Conservation (phyloP, 257 asterid genomes). For the Datura wrightii region DNA sequence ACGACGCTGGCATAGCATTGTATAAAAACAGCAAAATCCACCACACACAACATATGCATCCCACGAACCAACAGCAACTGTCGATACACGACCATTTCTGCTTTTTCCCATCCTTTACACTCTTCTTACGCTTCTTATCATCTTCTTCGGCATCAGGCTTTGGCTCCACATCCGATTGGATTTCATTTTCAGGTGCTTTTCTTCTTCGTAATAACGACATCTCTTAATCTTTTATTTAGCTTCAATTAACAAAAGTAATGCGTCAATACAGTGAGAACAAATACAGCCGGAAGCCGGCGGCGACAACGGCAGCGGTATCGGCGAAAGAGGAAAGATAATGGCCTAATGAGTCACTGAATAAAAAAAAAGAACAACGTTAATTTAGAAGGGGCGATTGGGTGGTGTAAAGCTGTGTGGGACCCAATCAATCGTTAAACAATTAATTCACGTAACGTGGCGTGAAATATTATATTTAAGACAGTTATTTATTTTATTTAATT, state of each 20-base stretch:
- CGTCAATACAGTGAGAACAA: background rate
- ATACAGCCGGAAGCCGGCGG: background rate
- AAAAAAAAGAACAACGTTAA: background rate
- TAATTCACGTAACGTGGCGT: constrained; percentile 30
- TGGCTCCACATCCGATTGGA: constrained; percentile 33
- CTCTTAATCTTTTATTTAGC: background rate
- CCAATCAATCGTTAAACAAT: background rate
- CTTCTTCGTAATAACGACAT: constrained; percentile 61
- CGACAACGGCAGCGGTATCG: background rate
- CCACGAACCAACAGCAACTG: constrained; percentile 84
- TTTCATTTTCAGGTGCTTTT: constrained; percentile 48
- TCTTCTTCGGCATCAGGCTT: constrained; percentile 36
- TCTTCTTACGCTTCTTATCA: constrained; percentile 41
- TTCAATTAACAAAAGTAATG: background rate
- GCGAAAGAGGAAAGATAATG: constrained; percentile 8
- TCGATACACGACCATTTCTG: constrained; percentile 79
- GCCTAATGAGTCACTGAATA: background rate
- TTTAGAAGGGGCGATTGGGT: background rate
- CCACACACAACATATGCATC: constrained; percentile 76
- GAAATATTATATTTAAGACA: background rate
- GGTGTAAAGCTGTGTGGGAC: constrained; percentile 27
- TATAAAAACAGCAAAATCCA: constrained; percentile 71
- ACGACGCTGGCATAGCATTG: constrained; percentile 88
- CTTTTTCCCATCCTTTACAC: constrained; percentile 41
- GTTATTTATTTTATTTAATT: too few relatives aligned